These are phyloP conservation scores for Brassica incana DNA, from an alignment of 345 rosid species.

Conservation along the genomic window DNA sequence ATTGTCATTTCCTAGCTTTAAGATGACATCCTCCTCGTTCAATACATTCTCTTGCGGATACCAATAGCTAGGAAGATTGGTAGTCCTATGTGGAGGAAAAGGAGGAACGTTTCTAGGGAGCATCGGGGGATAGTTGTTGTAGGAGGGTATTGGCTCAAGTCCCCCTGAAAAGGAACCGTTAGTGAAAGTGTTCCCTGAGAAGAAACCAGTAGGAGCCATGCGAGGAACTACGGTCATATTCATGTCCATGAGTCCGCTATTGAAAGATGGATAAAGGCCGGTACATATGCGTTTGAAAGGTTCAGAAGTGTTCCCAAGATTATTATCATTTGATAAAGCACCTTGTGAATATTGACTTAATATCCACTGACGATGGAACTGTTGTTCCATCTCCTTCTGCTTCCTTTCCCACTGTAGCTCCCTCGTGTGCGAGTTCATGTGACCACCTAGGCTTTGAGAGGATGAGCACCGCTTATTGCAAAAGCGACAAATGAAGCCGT, in stretches of 20 bases:
- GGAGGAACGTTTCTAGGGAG: constrained; percentile 9
- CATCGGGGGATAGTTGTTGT: background rate
- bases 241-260: background rate
- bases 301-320: too few relatives aligned
- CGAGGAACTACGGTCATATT: constrained; percentile 4
- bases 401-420: constrained; percentile 55
- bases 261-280: constrained; percentile 9
- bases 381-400: constrained; percentile 29
- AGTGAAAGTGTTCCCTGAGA: constrained; percentile 3
- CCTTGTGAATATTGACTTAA: constrained; percentile 32
- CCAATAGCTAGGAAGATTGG: background rate
- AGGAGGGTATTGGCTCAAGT: background rate
- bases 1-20: constrained; percentile 3
- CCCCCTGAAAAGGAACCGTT: background rate
- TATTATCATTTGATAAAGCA: constrained; percentile 14
- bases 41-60: background rate
- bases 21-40: constrained; percentile 28
- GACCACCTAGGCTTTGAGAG: constrained; percentile 91
- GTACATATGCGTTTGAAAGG: background rate
- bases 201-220: constrained; percentile 29
- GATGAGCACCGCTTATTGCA: constrained; percentile 47
- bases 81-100: background rate
- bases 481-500: constrained; percentile 30
- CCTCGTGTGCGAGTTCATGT: constrained; percentile 88
- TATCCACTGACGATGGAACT: background rate